Conservation (phyloP, 192 early-diverging fungal genomes). For the Coemansia sp. region DNA sequence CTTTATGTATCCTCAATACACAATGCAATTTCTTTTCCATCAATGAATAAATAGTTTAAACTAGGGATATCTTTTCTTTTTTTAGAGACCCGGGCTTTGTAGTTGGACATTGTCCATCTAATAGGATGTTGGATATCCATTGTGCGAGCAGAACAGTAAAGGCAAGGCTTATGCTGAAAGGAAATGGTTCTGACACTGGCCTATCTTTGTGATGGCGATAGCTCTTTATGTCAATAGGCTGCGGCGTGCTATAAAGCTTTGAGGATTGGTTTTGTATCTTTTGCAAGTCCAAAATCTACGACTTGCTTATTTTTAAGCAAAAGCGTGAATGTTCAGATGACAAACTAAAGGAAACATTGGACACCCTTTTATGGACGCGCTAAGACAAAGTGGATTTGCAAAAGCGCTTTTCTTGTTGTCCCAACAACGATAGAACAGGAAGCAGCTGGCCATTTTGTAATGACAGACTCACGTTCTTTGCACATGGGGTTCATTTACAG, state of each 20-base stretch:
- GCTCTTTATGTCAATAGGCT: not conserved
- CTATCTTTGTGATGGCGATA: not conserved
- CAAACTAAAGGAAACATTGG: not conserved
- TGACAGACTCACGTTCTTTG: not conserved
- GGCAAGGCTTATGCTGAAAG: not conserved
- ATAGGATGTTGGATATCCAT: not conserved
- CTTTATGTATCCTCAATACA: too few species aligned
- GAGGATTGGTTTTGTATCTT: not conserved
- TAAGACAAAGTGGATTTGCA: not conserved
- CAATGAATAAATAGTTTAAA: too few species aligned
- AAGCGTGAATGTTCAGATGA: not conserved
- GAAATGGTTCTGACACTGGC: not conserved
- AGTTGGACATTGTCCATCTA: not conserved
- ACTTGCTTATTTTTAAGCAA: not conserved
- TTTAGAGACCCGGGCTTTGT: not conserved
- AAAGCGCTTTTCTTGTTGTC: not conserved
- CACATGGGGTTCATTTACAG: not conserved
- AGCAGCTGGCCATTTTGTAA: not conserved
- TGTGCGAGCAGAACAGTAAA: not conserved
- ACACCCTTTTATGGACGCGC: not conserved
- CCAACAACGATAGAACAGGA: not conserved
- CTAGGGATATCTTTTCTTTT: not conserved
- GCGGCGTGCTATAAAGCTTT: not conserved
- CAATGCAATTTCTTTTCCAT: too few species aligned
- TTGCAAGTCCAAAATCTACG: not conserved